Conservation (phyloP, 1,284 basidiomycete genomes). For the Leccinum cinnamomeum region DNA sequence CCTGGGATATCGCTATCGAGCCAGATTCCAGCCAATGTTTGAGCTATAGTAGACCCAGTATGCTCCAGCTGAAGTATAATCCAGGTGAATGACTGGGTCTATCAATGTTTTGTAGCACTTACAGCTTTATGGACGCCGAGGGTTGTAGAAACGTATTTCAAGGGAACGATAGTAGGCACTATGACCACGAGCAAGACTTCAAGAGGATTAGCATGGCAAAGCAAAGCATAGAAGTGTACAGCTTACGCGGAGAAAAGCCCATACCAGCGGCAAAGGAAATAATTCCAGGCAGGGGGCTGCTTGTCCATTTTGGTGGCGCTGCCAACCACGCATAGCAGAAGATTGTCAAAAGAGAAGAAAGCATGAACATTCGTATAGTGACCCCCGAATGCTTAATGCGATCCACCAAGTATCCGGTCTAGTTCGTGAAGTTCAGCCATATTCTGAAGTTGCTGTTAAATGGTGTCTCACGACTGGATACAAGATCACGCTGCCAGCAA, state of each 20-base stretch:
- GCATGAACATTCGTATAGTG: slow-evolving; percentile 55
- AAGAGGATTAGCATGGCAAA: slow-evolving; percentile 5
- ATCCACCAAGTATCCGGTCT: slow-evolving; percentile 67
- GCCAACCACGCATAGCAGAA: slow-evolving; percentile 66
- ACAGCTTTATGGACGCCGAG: slow-evolving; percentile 80
- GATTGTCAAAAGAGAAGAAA: slow-evolving; percentile 65
- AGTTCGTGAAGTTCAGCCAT: slow-evolving; percentile 7
- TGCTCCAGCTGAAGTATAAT: slow-evolving; percentile 58
- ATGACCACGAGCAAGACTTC: slow-evolving; percentile 72
- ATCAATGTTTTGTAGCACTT: slow-evolving; percentile 29
- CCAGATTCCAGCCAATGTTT: slow-evolving; percentile 65
- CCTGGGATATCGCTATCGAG: slow-evolving; percentile 41
- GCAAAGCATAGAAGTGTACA: not conserved
- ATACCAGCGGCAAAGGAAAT: slow-evolving; percentile 65
- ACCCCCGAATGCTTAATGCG: slow-evolving; percentile 54
- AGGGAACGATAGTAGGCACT: slow-evolving; percentile 69
- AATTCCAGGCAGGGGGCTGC: slow-evolving; percentile 62
- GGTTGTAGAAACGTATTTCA: slow-evolving; percentile 75
- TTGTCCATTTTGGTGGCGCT: slow-evolving; percentile 56
- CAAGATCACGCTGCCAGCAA: slow-evolving; percentile 72
- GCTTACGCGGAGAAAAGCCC: slow-evolving; percentile 69
- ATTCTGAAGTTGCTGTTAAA: slow-evolving; percentile 1
- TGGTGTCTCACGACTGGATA: slow-evolving; percentile 59
- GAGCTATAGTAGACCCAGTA: slow-evolving; percentile 67
- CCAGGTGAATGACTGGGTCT: slow-evolving; percentile 1